These are phyloP conservation scores for Colletotrichum sp. DNA, from an alignment of 2,329 filamentous ascomycete species.

Conservation along the genomic window DNA sequence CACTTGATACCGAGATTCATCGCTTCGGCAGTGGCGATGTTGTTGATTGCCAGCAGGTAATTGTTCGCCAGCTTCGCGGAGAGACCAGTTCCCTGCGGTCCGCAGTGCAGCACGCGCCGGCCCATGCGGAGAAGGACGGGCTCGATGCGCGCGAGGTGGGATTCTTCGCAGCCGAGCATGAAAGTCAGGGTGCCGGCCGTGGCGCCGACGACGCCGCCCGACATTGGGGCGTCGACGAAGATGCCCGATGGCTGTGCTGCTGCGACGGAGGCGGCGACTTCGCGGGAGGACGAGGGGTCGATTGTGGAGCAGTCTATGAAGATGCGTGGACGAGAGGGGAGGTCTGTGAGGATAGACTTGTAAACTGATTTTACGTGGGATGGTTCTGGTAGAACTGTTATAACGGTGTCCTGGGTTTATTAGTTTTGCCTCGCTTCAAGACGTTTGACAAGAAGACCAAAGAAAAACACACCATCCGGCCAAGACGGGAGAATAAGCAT, in stretches of 20 bases:
- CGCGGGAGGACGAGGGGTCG: constrained; percentile 82
- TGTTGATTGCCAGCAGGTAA: constrained; percentile 93
- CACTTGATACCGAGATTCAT: constrained; percentile 69
- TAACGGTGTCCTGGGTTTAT: constrained; percentile 72
- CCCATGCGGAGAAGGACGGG: constrained; percentile 83
- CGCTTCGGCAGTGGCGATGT: constrained; percentile 73
- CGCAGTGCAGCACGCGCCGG: constrained; percentile 83
- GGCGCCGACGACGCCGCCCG: constrained; percentile 92
- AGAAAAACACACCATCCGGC: constrained; percentile 47
- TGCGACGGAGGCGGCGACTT: constrained; percentile 73
- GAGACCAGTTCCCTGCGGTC: constrained; percentile 82
- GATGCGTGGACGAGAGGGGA: constrained; percentile 65
- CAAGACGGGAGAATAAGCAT: constrained; percentile 53
- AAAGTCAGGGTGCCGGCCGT: constrained; percentile 89
- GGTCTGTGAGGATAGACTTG: constrained; percentile 70
- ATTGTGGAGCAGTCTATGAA: constrained; percentile 99
- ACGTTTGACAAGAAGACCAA: constrained; percentile 52
- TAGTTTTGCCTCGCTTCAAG: constrained; percentile 25
- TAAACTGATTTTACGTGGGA: constrained; percentile 87
- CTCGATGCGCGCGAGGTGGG: constrained; percentile 68
- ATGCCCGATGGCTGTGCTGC: constrained; percentile 58
- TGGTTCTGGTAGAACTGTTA: constrained; percentile 90
- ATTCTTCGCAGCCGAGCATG: constrained; percentile 80
- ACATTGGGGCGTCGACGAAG: constrained; percentile 97
- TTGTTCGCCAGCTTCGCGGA: constrained; percentile 97